Conservation (phyloP, 305 asterid genomes). For the Solanum aculeatissimum region DNA sequence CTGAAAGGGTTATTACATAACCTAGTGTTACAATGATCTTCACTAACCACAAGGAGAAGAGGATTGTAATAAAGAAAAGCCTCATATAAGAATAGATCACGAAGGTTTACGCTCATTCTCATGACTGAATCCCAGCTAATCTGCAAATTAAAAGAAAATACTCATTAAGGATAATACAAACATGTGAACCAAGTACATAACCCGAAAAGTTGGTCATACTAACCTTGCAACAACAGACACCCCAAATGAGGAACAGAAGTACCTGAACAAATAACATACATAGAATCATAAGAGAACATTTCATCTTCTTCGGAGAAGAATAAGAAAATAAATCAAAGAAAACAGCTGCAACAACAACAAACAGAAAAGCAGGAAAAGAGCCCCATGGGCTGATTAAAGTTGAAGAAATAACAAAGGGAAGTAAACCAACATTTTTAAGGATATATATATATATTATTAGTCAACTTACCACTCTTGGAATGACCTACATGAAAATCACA, state of each 20-base stretch:
- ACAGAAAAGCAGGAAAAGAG: background rate
- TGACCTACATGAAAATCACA: background rate
- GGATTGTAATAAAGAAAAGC: constrained; percentile 98
- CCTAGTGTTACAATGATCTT: constrained; percentile 4
- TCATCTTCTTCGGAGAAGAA: background rate
- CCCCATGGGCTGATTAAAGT: background rate
- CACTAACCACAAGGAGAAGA: constrained; percentile 93
- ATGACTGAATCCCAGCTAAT: constrained; percentile 97
- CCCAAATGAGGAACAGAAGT: constrained; percentile 75
- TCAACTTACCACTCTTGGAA: background rate
- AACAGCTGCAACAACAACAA: background rate
- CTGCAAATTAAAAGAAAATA: constrained; percentile 29
- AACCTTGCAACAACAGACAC: constrained; percentile 86
- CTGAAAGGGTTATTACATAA: background rate
- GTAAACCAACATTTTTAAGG: background rate
- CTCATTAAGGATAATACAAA: background rate
- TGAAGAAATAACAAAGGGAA: background rate
- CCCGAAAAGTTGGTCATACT: constrained; percentile 14
- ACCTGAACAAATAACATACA: constrained; percentile 37
- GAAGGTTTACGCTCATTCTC: constrained; percentile 93
- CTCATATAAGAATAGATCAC: constrained; percentile 87
- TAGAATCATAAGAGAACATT: constrained; percentile 2
- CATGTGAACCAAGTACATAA: background rate
- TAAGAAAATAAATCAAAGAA: background rate
- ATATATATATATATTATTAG: background rate